Percentiles rank a stretch among this genome's conserved stretches.
phyloP scores from a whole-genome alignment of 2,329 filamentous ascomycete species.

The Microdochium trichocladiopsis region DNA sequence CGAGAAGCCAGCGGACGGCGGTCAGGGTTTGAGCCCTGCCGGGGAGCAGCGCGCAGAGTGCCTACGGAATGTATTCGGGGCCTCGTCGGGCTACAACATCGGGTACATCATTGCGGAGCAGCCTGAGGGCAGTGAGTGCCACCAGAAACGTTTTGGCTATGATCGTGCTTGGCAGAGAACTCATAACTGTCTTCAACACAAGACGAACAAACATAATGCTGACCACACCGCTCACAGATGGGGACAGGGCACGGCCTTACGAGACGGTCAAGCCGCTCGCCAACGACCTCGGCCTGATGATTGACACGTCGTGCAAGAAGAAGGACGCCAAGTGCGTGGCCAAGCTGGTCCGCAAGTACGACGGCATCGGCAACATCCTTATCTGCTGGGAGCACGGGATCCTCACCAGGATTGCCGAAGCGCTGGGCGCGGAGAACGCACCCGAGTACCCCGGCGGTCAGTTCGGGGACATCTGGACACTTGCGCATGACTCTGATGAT shows the following conservation, averaged over 20 bases:
- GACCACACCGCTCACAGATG: neutral
- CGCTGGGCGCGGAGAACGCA: neutral
- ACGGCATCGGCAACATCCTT: conserved; percentile 19
- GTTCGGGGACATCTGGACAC: neutral
- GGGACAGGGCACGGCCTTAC: conserved; percentile 16
- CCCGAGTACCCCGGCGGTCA: neutral
- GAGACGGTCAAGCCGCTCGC: conserved; percentile 21
- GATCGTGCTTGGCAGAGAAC: too few species aligned
- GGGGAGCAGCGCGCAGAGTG: conserved; percentile 21
- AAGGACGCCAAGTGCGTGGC: conserved; percentile 20
- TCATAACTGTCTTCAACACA: too few species aligned
- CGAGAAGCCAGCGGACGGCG: conserved; percentile 19
- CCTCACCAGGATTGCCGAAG: neutral
- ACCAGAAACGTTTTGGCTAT: too few species aligned
- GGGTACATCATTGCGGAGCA: conserved; percentile 19
- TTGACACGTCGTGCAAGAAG: conserved; percentile 20
- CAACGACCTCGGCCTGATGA: conserved; percentile 16
- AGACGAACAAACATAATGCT: too few species aligned
- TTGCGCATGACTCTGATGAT: neutral
- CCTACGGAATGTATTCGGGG: conserved; percentile 19
- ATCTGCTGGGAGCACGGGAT: conserved; percentile 11
- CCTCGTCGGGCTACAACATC: conserved; percentile 16
- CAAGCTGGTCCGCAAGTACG: conserved; percentile 15
- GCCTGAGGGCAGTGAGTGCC: conserved; percentile 16
- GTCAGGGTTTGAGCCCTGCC: conserved; percentile 15